Base-by-base conservation (phyloP, 179 eudicot genomes). In the Amaranthus tricolor region DNA sequence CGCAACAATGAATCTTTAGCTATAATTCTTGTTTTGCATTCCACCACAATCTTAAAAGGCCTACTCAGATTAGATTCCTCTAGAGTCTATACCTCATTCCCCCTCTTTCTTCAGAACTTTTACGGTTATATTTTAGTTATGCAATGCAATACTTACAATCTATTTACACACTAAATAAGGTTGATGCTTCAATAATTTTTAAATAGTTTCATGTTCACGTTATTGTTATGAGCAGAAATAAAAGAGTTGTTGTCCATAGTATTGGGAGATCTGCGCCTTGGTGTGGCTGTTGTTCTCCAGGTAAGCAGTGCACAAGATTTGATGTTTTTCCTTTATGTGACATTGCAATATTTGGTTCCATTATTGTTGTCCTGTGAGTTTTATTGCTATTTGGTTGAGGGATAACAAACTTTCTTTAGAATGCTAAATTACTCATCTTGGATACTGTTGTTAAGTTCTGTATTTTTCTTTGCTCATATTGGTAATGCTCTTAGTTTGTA, bases 251-350 rank as follows among this genome's bases (percentile, higher is more conserved):
- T 95, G 64, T 85, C 97, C 72, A 77, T 95, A 72, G 78, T 95
- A 62, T 82, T 95, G 80, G 85, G 91, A 70, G 98, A 91, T 77
- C 81, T 95, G 85, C 76, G 84, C 76, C 93, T 95, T 20, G 83
- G 90, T 76, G 81, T 92, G 66, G 98, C 97, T 61, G 99, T 95
- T 70, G 91, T 93, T 70, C 99, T 91, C 80, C 99, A 91, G 97
- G 99, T 93, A 73, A 65, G 80, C 9, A 20, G 14, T 68, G 71
- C 40, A 49, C 57, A 15, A 64, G 44, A 47, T 60, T 74, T 52
- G 63, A 11, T 71, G 51, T 74, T 67, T 57, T 73, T 56, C 54
- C 31, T 56, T 66, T 19, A 6, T 66, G 10, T 51, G 55, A 57
- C 14, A 10, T 58, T 65, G 16, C 45, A 58, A 2, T 61, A 9